Evolutionary conservation across 2,329 filamentous ascomycete species (phyloP), one percentile per base, ranked within the genome.

Genomic region (Harringtonia aguacate): DNA sequence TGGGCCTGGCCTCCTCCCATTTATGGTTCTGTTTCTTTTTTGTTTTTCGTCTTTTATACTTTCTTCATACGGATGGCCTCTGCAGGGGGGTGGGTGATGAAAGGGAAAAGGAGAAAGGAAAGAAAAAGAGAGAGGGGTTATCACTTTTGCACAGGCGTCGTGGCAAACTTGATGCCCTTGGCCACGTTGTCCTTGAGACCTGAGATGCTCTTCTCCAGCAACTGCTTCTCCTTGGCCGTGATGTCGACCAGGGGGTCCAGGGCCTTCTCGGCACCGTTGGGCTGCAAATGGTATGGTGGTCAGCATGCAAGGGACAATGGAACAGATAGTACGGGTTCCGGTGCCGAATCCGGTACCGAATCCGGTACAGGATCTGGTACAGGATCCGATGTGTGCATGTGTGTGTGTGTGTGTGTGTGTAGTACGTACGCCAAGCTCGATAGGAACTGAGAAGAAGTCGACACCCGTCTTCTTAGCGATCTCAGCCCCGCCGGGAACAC

Each of bases 381-480:
- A n/a, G n/a, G n/a, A n/a, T n/a, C n/a, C n/a, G n/a, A n/a, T n/a
- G n/a, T n/a, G n/a, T n/a, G n/a, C n/a, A n/a, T n/a, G n/a, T n/a
- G n/a, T n/a, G n/a, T n/a, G n/a, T n/a, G n/a, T n/a, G n/a, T n/a
- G n/a, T n/a, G n/a, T n/a, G 9, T 36, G 17, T 13, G n/a, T 40
- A 30, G 18, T 45, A 75, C 86, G 71, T 84, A 94, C 88, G 60
- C 92, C 92, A 55, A 98, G 87, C 70, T 95, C 86, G 55, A 97
- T 79, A 49, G 89, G 90, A 44, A 94, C 87, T 47, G 92, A 95
- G 79, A 98, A 98, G 75, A 86, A 98, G 45, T 98, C 89, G 51
- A 77, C 67, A 55, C 88, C 89, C 49, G 83, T 87, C 59, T 81
- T 78, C 75, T 94, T 87, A 50, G 75, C 76, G 56, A 98, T 83